phyloP scores from a whole-genome alignment of 768 basidiomycete species.

The Jaapia argillacea region DNA sequence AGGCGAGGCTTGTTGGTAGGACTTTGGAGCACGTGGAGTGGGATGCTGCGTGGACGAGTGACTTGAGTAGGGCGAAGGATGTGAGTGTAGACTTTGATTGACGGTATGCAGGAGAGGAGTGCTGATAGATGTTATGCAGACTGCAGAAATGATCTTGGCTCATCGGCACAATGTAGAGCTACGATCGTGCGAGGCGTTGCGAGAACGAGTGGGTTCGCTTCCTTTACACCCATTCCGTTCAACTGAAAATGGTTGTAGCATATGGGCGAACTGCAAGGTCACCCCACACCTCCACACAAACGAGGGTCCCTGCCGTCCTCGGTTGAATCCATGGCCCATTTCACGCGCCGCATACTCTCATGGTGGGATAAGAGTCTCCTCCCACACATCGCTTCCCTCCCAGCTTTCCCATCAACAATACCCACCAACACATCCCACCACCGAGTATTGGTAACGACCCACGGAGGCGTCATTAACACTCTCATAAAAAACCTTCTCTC shows the following conservation, averaged over 20 bases:
- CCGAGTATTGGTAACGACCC: constrained; percentile 49
- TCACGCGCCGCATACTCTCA: constrained; percentile 35
- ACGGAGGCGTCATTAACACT: constrained; percentile 52
- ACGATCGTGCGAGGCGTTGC: constrained; percentile 33
- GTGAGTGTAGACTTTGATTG: constrained; percentile 27
- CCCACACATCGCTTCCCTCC: constrained; percentile 12
- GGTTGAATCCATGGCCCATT: constrained; percentile 27
- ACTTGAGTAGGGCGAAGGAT: constrained; percentile 56
- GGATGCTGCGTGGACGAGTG: constrained; percentile 55
- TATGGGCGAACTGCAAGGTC: constrained; percentile 55
- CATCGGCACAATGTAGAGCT: constrained; percentile 40
- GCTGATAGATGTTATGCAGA: constrained; percentile 29
- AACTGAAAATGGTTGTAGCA: constrained; percentile 26
- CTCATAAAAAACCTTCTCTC: constrained; percentile 40
- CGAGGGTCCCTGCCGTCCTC: constrained; percentile 9
- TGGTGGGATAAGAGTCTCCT: constrained; percentile 56
- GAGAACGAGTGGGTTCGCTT: constrained; percentile 53
- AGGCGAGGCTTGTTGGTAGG: constrained; percentile 46
- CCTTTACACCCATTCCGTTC: background rate
- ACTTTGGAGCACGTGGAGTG: constrained; percentile 47
- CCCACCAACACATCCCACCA: background rate
- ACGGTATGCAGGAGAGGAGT: background rate
- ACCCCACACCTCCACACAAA: constrained; percentile 9
- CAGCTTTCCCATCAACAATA: background rate
- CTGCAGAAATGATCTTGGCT: constrained; percentile 50